Conservation (phyloP, 2,329 filamentous ascomycete species). For the Alternaria triticimaculans region DNA sequence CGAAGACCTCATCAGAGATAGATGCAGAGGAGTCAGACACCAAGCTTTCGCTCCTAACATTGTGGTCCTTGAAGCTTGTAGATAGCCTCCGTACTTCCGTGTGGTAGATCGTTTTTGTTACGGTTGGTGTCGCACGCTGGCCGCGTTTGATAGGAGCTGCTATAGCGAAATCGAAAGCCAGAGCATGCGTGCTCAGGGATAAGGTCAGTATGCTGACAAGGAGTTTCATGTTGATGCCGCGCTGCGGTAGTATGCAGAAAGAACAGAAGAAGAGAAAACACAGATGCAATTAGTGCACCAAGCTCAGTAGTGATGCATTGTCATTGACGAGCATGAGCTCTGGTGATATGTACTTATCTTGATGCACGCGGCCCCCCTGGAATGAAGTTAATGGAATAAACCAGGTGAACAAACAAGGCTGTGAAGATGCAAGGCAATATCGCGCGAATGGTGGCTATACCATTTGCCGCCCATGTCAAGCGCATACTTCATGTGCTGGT, state of each 20-base stretch:
- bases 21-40: background rate
- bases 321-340: background rate
- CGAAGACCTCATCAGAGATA: too few species aligned
- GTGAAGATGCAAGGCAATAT: background rate
- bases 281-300: background rate
- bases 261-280: background rate
- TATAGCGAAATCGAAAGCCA: background rate
- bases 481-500: background rate
- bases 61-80: too few species aligned
- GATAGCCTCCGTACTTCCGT: background rate
- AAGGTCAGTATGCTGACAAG: background rate
- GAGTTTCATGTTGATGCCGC: background rate
- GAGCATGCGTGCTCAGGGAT: background rate
- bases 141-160: background rate
- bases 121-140: background rate
- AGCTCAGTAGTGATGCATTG: background rate
- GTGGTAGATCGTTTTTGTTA: background rate
- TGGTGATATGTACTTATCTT: background rate
- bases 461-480: background rate
- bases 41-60: background rate
- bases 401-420: background rate
- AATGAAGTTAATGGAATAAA: background rate
- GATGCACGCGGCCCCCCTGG: background rate
- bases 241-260: background rate
- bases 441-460: background rate